Conservation (phyloP, 768 basidiomycete genomes). For the Mycena capillaripes region DNA sequence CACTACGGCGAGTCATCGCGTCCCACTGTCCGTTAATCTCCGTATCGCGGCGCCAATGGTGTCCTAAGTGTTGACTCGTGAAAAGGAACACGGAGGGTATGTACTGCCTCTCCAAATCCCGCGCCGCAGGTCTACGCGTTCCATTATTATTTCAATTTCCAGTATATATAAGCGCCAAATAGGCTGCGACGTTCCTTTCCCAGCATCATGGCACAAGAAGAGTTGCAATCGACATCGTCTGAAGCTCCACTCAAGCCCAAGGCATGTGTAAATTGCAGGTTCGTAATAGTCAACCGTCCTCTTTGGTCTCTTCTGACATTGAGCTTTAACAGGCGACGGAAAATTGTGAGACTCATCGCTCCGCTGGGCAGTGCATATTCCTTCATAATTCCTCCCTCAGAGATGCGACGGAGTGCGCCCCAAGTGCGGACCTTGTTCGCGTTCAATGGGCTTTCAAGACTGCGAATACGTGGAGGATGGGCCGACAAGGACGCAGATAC, state of each 20-base stretch:
- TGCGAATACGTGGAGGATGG: conserved; percentile 39
- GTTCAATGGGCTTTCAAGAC: conserved; percentile 34
- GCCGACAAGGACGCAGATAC: conserved; percentile 28
- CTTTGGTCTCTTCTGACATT: not conserved
- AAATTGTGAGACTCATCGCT: conserved; percentile 12
- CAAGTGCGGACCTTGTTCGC: conserved; percentile 34
- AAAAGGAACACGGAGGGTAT: no score
- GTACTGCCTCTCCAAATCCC: not conserved
- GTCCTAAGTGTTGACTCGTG: no score
- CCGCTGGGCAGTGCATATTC: not conserved
- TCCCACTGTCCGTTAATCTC: no score
- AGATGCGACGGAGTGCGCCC: conserved; percentile 39
- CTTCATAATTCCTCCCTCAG: not conserved
- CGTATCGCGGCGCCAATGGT: no score
- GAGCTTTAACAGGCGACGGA: conserved; percentile 25
- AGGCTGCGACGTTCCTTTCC: not conserved
- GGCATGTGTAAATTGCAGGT: conserved; percentile 40
- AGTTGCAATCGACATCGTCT: not conserved
- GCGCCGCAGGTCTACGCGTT: not conserved
- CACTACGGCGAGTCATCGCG: not conserved
- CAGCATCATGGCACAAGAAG: conserved; percentile 24
- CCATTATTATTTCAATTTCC: not conserved
- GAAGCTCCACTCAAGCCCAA: conserved; percentile 18
- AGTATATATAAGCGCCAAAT: no score
- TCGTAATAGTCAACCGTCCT: not conserved